Evolutionary conservation across 2,329 filamentous ascomycete species (phyloP), one percentile per base, ranked within the genome.

Genomic region (Onygena corvina): DNA sequence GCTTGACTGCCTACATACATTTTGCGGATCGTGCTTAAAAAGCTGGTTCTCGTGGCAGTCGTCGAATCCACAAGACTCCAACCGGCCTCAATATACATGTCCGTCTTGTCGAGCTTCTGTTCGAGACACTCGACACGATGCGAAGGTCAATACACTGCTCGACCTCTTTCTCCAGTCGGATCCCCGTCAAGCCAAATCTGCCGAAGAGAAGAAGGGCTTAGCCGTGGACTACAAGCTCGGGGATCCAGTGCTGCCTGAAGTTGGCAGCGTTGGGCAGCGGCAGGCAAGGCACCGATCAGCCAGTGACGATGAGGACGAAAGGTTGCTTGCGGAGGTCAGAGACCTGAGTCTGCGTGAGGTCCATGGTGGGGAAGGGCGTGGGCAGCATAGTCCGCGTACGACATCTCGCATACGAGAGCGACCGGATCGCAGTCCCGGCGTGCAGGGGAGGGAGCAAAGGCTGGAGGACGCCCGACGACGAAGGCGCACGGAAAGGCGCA

Each of bases 11-110:
- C 78, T 94, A 38, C 88, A 94, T 69, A 95, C 90, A 40, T 98
- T 93, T 67, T 98, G 92, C 71, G 92, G 89, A 55, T 84, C 86
- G 33, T 98, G 92, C 63, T 67, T 96, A 52, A 94, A 94, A 66
- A 87, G 94, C 71, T 98, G 92, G 92, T 98, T 96, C 64, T 72
- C 74, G 54, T 92, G 81, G 67, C 87, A 94, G 65, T 81, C 81
- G 31, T 71, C 74, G 25, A 78, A 54, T 57, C 71, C 48, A 61
- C 74, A 57, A 60, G 75, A 59, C 53, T 68, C 54, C 62, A 76
- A 61, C 14, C 48, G 58, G 2, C 69, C 74, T 48, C 76, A 75
- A 40, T 94, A 87, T 65, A 95, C 88, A 40, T 98, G 92, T 69
- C 92, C 92, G 34, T 84, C 87, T 68, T 98, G 92, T 69, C 86